These are phyloP conservation scores for Suillus clintonianus DNA, from an alignment of 768 basidiomycete species.

Conservation along the genomic window DNA sequence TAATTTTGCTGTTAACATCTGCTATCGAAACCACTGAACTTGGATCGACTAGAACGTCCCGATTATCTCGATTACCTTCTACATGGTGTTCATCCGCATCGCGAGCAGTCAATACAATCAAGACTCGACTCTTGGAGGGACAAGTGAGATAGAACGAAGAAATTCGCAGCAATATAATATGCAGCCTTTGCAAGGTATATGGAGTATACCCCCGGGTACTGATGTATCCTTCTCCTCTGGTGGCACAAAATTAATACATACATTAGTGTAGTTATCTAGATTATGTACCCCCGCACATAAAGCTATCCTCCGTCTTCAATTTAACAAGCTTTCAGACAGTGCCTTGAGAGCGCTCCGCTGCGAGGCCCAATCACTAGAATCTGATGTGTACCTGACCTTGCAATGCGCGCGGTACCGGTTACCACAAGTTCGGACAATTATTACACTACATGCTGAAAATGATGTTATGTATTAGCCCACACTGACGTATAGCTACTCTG, in stretches of 20 bases:
- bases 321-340: too few species aligned
- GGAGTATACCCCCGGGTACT: too few species aligned
- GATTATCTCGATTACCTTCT: conserved; percentile 10
- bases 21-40: neutral
- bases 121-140: neutral
- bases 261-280: neutral
- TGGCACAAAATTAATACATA: neutral
- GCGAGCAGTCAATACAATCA: neutral
- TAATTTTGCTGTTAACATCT: neutral
- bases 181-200: neutral
- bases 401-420: too few species aligned
- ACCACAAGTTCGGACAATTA: too few species aligned
- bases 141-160: neutral
- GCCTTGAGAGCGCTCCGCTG: too few species aligned
- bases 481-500: too few species aligned
- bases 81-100: conserved; percentile 10
- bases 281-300: neutral
- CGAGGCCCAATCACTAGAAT: too few species aligned
- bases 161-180: neutral
- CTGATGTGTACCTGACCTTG: too few species aligned
- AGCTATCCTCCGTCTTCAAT: neutral
- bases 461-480: too few species aligned
- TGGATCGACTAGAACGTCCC: neutral
- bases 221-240: neutral
- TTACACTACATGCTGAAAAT: too few species aligned